Conservation (phyloP, 768 basidiomycete species). For the Tulasnella sp. region DNA sequence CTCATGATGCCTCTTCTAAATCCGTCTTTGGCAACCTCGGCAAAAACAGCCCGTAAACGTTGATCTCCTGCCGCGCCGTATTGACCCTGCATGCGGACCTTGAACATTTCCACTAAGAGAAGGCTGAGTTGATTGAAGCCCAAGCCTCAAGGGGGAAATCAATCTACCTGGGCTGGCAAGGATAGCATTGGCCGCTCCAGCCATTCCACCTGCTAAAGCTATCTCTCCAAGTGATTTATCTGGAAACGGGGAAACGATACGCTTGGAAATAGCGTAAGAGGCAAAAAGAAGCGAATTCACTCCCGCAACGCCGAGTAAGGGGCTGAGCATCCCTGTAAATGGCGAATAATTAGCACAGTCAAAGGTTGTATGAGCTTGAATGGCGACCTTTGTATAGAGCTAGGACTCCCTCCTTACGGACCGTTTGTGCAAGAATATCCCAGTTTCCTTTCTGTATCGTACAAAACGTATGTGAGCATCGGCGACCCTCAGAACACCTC, state of each 20-base stretch:
- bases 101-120: conserved; percentile 85
- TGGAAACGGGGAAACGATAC: conserved; percentile 80
- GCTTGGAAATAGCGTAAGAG: conserved; percentile 70
- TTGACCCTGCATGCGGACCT: conserved; percentile 95
- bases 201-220: conserved; percentile 80
- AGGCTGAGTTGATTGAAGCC: background rate
- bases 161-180: conserved; percentile 75
- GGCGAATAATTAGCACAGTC: background rate
- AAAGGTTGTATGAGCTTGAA: background rate
- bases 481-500: background rate
- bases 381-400: conserved; percentile 84
- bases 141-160: background rate
- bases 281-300: conserved; percentile 95
- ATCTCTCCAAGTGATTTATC: conserved; percentile 69
- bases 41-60: conserved; percentile 53
- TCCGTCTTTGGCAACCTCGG: conserved; percentile 79
- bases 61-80: conserved; percentile 77
- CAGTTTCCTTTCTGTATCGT: conserved; percentile 74
- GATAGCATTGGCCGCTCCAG: conserved; percentile 81
- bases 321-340: conserved; percentile 70
- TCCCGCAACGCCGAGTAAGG: conserved; percentile 83
- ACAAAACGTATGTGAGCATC: no score
- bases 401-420: conserved; percentile 79
- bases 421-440: conserved; percentile 75
- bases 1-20: conserved; percentile 86